phyloP scores from a whole-genome alignment of 768 basidiomycete genomes.

The Gloeophyllum trabeum region DNA sequence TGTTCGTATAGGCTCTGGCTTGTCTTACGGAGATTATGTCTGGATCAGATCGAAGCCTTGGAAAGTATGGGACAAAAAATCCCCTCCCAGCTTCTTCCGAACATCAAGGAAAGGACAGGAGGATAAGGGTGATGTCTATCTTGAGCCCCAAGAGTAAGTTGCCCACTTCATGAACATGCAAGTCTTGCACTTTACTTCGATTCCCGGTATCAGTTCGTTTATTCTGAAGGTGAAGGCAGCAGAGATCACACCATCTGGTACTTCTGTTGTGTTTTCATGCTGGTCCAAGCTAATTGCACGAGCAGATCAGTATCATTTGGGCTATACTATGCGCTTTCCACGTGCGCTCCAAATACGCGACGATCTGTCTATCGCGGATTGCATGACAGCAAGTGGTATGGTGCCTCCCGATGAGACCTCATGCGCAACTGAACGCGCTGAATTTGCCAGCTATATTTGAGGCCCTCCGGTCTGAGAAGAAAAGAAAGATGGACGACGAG shows the following conservation, averaged over 20 bases:
- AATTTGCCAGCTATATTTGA: constrained; percentile 41
- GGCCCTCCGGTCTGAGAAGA: constrained; percentile 49
- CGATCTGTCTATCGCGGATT: constrained; percentile 63
- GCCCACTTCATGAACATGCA: neutral
- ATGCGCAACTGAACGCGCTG: neutral
- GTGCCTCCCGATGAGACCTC: constrained; percentile 2
- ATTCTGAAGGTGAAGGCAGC: constrained; percentile 90
- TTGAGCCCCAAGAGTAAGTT: constrained; percentile 75
- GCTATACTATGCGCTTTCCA: constrained; percentile 91
- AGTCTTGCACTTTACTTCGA: constrained; percentile 1
- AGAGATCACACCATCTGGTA: constrained; percentile 73
- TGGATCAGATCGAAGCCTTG: constrained; percentile 79
- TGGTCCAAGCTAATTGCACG: constrained; percentile 3
- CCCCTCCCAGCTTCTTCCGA: constrained; percentile 59
- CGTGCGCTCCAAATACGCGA: constrained; percentile 72
- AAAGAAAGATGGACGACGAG: constrained; percentile 64
- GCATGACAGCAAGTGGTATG: constrained; percentile 58
- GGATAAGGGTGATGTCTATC: constrained; percentile 85
- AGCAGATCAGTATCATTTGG: constrained; percentile 72
- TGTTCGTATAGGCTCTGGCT: constrained; percentile 82
- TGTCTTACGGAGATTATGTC: constrained; percentile 77
- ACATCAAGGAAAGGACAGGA: constrained; percentile 51
- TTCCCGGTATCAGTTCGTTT: constrained; percentile 65
- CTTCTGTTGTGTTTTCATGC: constrained; percentile 5
- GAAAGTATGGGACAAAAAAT: constrained; percentile 68